Conservation (phyloP, 2,329 filamentous ascomycete genomes). For the Cryoendolithus antarcticus region DNA sequence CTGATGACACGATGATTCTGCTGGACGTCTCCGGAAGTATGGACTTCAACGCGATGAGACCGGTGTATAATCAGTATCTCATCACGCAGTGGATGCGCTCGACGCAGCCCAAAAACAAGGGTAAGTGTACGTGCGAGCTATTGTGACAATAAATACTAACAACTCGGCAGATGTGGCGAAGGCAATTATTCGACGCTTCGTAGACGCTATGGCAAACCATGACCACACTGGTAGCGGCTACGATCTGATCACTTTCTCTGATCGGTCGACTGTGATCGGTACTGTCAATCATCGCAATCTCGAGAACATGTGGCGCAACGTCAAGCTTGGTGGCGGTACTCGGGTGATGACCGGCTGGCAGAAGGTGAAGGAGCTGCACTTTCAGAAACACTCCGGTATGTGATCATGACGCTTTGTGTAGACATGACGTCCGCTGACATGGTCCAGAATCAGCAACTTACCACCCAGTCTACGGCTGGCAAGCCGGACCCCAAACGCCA, state of each 20-base stretch:
- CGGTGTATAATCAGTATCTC: slow-evolving; percentile 33
- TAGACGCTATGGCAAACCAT: slow-evolving; percentile 34
- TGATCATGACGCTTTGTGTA: no score
- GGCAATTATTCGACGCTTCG: slow-evolving; percentile 34
- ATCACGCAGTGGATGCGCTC: slow-evolving; percentile 28
- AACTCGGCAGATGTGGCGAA: slow-evolving; percentile 28
- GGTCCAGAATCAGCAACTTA: slow-evolving; percentile 26
- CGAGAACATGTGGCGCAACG: slow-evolving; percentile 24
- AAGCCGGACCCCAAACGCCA: slow-evolving; percentile 35
- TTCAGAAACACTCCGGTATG: slow-evolving; percentile 31
- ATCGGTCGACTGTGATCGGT: slow-evolving; percentile 27
- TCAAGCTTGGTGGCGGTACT: slow-evolving; percentile 33
- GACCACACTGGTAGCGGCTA: slow-evolving; percentile 31
- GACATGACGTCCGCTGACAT: no score
- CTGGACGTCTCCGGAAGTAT: slow-evolving; percentile 38
- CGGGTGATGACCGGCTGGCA: slow-evolving; percentile 41
- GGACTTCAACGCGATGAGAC: slow-evolving; percentile 33
- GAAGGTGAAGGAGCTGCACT: slow-evolving; percentile 36
- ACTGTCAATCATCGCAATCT: slow-evolving; percentile 28
- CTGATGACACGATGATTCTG: slow-evolving; percentile 38
- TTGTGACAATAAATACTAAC: background rate
- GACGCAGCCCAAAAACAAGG: slow-evolving; percentile 36
- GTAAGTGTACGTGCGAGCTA: slow-evolving; percentile 10
- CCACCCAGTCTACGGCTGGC: slow-evolving; percentile 39
- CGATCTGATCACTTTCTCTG: slow-evolving; percentile 34